Evolutionary conservation across 305 asterid genomes (phyloP).

Genomic region (Solanum chacoense): DNA sequence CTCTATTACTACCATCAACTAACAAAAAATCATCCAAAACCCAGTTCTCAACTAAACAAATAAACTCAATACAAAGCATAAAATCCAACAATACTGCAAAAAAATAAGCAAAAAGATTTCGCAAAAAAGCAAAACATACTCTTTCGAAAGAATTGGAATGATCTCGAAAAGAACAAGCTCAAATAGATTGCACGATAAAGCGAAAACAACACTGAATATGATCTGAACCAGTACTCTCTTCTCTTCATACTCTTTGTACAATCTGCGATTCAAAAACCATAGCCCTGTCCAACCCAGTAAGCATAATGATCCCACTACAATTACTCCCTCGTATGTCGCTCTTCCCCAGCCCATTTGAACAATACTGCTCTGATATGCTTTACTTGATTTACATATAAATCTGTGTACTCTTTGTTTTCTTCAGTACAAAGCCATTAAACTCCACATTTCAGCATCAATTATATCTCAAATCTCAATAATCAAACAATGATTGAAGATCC

Average conservation of each 20-base stretch:
- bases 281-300: conserved; percentile 86
- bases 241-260: conserved; percentile 96
- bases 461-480: not conserved
- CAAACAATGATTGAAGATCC: not conserved
- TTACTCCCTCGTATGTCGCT: conserved; percentile 55
- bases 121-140: conserved; percentile 26
- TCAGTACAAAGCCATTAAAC: not conserved
- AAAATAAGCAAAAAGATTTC: too few relatives aligned
- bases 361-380: not conserved
- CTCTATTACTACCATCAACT: not conserved
- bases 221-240: conserved; percentile 89
- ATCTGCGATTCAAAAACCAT: conserved; percentile 88
- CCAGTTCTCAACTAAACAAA: not conserved
- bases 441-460: not conserved
- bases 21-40: not conserved
- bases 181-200: conserved; percentile 90
- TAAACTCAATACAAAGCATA: not conserved
- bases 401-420: not conserved
- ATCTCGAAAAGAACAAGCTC: conserved; percentile 95
- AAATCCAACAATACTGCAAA: not conserved
- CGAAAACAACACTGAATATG: conserved; percentile 93
- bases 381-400: not conserved
- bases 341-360: conserved; percentile 74
- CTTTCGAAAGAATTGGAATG: conserved; percentile 76
- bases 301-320: conserved; percentile 65